A percentile compares a stretch with the other conserved stretches of the same genome.
phyloP scores from a whole-genome alignment of 2,329 filamentous ascomycete species.

The Fonsecaea pedrosoi region DNA sequence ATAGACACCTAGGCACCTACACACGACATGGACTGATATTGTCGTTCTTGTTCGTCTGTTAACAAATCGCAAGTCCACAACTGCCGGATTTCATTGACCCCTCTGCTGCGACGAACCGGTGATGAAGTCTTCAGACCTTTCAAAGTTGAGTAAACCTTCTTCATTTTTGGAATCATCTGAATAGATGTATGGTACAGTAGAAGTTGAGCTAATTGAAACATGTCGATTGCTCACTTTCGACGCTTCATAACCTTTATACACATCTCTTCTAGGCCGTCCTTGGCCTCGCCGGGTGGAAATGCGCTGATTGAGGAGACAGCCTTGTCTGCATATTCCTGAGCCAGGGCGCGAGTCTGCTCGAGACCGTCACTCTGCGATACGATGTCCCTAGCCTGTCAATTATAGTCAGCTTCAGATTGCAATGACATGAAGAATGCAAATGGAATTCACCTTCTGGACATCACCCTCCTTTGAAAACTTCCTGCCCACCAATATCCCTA shows the following conservation, averaged over 20 bases:
- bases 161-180: not conserved
- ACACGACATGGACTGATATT: not conserved
- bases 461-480: slow-evolving; percentile 87
- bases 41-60: not conserved
- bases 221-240: slow-evolving; percentile 66
- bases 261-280: slow-evolving; percentile 90
- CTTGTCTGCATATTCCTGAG: slow-evolving; percentile 87
- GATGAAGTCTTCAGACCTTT: not conserved
- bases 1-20: not conserved
- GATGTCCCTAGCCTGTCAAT: slow-evolving; percentile 76
- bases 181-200: slow-evolving; percentile 14
- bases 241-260: slow-evolving; percentile 88
- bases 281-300: slow-evolving; percentile 95
- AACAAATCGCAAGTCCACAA: not conserved
- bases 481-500: slow-evolving; percentile 87
- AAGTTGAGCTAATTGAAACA: not conserved
- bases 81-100: not conserved
- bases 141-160: not conserved
- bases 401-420: slow-evolving; percentile 32
- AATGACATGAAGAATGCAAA: slow-evolving; percentile 7
- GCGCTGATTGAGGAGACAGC: slow-evolving; percentile 81
- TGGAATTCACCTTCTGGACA: slow-evolving; percentile 74
- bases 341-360: slow-evolving; percentile 87
- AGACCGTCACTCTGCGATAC: slow-evolving; percentile 85
- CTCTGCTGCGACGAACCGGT: not conserved